phyloP scores from a whole-genome alignment of 2,329 filamentous ascomycete species.

The Colletotrichum coccodes region DNA sequence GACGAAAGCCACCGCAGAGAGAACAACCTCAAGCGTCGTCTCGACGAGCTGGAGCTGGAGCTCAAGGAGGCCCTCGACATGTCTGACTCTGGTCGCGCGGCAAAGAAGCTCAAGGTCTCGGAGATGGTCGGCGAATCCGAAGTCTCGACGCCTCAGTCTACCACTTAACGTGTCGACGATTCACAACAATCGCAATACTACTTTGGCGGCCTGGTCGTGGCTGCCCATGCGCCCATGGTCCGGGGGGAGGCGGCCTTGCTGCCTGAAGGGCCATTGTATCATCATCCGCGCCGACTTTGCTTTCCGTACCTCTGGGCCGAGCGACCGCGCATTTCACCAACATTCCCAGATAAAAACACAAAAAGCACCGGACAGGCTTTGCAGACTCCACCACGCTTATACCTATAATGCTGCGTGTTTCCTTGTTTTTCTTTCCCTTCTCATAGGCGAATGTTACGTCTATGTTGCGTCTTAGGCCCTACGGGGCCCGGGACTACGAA shows the following conservation, averaged over 20 bases:
- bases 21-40: conserved; percentile 81
- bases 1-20: conserved; percentile 84
- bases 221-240: neutral
- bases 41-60: conserved; percentile 81
- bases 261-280: conserved; percentile 8
- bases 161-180: conserved; percentile 3
- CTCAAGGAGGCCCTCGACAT: conserved; percentile 45
- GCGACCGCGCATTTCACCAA: conserved; percentile 1
- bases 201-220: neutral
- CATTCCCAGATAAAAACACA: neutral
- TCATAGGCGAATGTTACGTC: neutral
- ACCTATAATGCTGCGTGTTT: conserved; percentile 31
- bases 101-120: conserved; percentile 30
- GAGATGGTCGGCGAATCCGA: conserved; percentile 28
- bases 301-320: neutral
- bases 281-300: neutral
- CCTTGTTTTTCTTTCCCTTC: neutral
- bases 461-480: neutral
- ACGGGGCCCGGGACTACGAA: conserved; percentile 6
- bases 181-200: neutral
- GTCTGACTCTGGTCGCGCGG: conserved; percentile 22
- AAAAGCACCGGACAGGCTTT: neutral
- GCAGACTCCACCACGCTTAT: conserved; percentile 19
- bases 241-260: neutral
- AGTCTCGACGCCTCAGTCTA: conserved; percentile 30